These are phyloP conservation scores for Amanita rubescens DNA, from an alignment of 768 basidiomycete species.

Conservation along the genomic window DNA sequence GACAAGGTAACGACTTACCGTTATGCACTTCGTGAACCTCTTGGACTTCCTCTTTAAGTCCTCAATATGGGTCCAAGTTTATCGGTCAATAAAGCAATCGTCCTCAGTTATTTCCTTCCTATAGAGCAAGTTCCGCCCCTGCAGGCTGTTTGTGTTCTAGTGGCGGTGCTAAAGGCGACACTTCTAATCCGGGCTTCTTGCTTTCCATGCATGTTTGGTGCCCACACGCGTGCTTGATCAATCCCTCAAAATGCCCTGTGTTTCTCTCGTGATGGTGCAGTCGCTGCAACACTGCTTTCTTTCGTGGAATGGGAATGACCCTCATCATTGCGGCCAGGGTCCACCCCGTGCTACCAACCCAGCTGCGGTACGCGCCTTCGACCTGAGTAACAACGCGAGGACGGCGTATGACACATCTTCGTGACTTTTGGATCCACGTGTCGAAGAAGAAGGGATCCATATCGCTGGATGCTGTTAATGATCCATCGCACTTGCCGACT, in stretches of 20 bases:
- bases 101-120: slow-evolving; percentile 75
- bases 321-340: too few relatives aligned
- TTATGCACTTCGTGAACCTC: slow-evolving; percentile 75
- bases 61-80: slow-evolving; percentile 82
- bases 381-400: too few relatives aligned
- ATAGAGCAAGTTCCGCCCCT: slow-evolving; percentile 72
- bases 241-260: slow-evolving; percentile 70
- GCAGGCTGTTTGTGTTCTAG: slow-evolving; percentile 78
- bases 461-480: too few relatives aligned
- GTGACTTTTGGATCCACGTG: too few relatives aligned
- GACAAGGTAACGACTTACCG: slow-evolving; percentile 37
- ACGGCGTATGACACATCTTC: too few relatives aligned
- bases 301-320: too few relatives aligned
- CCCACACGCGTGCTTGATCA: slow-evolving; percentile 63
- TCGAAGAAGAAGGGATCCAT: too few relatives aligned
- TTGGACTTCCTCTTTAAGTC: slow-evolving; percentile 92
- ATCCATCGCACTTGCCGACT: too few relatives aligned
- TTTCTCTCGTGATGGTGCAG: slow-evolving; percentile 43
- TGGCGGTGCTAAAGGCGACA: slow-evolving; percentile 83
- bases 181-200: slow-evolving; percentile 77
- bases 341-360: too few relatives aligned
- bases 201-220: slow-evolving; percentile 86
- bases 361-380: too few relatives aligned
- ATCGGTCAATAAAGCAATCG: slow-evolving; percentile 77
- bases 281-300: slow-evolving; percentile 67